Evolutionary conservation across 2,329 filamentous ascomycete species (phyloP).

Genomic region (Nothopassalora personata): DNA sequence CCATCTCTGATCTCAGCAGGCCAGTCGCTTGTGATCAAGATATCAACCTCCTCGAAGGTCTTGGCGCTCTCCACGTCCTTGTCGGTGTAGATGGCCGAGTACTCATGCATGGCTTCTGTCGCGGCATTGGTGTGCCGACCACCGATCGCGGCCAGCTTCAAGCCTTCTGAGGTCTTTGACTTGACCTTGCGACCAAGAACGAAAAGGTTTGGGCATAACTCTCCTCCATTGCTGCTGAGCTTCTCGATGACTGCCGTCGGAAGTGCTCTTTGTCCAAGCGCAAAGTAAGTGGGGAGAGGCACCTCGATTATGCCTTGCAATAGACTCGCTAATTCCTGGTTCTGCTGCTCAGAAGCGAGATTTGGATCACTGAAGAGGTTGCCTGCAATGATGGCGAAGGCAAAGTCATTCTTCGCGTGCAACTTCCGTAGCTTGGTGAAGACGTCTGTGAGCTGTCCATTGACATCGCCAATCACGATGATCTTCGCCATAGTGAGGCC

Average conservation of each 20-base stretch:
- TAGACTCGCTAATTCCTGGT: constrained; percentile 44
- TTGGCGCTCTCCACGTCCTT: constrained; percentile 53
- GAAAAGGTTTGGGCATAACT: constrained; percentile 84
- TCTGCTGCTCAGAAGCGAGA: constrained; percentile 45
- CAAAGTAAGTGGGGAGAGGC: constrained; percentile 86
- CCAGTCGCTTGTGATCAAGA: constrained; percentile 84
- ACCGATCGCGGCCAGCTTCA: constrained; percentile 81
- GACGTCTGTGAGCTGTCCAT: constrained; percentile 68
- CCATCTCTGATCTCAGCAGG: constrained; percentile 60
- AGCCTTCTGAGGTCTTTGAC: constrained; percentile 82
- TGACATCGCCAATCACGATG: constrained; percentile 76
- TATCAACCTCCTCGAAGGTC: constrained; percentile 74
- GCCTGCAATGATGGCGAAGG: constrained; percentile 76
- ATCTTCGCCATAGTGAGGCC: constrained; percentile 38
- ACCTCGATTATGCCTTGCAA: constrained; percentile 67
- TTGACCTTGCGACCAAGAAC: constrained; percentile 82
- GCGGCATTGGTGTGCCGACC: constrained; percentile 45
- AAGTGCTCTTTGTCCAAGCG: constrained; percentile 67
- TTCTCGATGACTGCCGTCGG: constrained; percentile 66
- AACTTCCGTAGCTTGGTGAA: constrained; percentile 74
- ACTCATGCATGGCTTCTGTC: constrained; percentile 49
- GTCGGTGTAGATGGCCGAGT: constrained; percentile 70
- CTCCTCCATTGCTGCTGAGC: constrained; percentile 62
- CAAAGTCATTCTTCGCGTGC: constrained; percentile 82
- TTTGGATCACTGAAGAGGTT: constrained; percentile 65